Evolutionary conservation across 805 yeast genomes (phyloP), one percentile per base, ranked within the genome.

Genomic region (Maudiozyma serrabonitensis): DNA sequence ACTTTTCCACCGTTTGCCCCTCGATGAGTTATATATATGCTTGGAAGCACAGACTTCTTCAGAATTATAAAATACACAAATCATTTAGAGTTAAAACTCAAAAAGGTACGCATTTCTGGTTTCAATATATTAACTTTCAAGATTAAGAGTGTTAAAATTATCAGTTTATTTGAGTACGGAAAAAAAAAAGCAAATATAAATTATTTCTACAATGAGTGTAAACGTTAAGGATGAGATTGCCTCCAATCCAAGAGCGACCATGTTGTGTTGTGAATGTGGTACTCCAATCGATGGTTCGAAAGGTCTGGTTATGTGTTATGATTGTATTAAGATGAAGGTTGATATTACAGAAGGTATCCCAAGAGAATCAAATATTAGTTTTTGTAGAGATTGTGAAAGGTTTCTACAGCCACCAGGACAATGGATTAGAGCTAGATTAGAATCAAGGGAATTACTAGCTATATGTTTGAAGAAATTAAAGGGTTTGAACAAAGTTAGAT

Each of bases 191-290:
- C 12, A 21, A 16, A 39, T 19, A 11, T 8, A 18, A 19, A 3
- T 39, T 39, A 39, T 39, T 39, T 6, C 15, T 25, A 43, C 5
- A 34, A 45, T 45, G 47, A 37, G 42, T 37, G 34, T 35, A 11
- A 37, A 16, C 37, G 41, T 25, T 16, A 45, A 34, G 39, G 43
- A 38, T 28, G 45, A 39, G 8, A 43, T 23, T 19, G 38, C 31
- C 6, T 21, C 37, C 5, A 49, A 41, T 4, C 35, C 58, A 54
- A 21, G 76, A 73, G 23, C 95, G 96, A 93, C 98, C 1, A 90
- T 91, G 54, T 79, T 93, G 51, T 93, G 99, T 75, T 89, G 95
- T 70, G 88, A 87, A 82, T 93, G 99, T 82, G 98, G 98, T 70
- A 87, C 85, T 48, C 97, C 98, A 43, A 87, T 93, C 78, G 98